These are phyloP conservation scores for Alternaria tenuissima DNA, from an alignment of 2,329 filamentous ascomycete species.

Conservation along the genomic window DNA sequence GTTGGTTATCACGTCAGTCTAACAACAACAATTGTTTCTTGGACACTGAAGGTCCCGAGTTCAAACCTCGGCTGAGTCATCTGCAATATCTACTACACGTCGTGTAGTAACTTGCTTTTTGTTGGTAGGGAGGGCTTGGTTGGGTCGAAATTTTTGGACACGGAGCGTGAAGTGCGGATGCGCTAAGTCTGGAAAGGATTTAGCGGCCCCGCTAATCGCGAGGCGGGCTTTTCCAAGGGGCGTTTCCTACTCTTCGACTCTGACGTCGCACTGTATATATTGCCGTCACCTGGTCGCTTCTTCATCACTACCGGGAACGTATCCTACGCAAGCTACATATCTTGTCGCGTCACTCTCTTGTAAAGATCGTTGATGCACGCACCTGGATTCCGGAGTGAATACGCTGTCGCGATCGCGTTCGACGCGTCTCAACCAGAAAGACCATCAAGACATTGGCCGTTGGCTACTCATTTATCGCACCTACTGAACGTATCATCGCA, in stretches of 20 bases:
- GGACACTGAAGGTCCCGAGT: constrained; percentile 27
- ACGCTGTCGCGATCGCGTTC: not conserved
- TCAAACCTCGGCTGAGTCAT: constrained; percentile 28
- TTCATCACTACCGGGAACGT: not conserved
- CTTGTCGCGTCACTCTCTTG: not conserved
- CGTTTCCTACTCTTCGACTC: not conserved
- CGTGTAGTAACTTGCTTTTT: not conserved
- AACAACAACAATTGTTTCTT: constrained; percentile 37
- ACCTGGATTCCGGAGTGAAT: not conserved
- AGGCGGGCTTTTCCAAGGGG: not conserved
- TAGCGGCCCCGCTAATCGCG: not conserved
- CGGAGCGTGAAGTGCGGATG: not conserved
- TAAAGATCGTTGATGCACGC: not conserved
- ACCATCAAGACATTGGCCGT: not conserved
- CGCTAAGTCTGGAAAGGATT: not conserved
- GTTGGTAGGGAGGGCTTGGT: not conserved
- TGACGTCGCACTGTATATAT: not conserved
- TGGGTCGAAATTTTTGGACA: not conserved
- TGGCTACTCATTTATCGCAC: too few species aligned
- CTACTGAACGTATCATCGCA: not conserved
- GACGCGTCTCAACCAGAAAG: not conserved
- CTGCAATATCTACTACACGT: not conserved
- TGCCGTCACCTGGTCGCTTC: not conserved
- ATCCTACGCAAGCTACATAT: too few species aligned
- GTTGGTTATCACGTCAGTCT: constrained; percentile 60